Base-by-base conservation (phyloP, 257 asterid genomes). In the Solanum appendiculatum region DNA sequence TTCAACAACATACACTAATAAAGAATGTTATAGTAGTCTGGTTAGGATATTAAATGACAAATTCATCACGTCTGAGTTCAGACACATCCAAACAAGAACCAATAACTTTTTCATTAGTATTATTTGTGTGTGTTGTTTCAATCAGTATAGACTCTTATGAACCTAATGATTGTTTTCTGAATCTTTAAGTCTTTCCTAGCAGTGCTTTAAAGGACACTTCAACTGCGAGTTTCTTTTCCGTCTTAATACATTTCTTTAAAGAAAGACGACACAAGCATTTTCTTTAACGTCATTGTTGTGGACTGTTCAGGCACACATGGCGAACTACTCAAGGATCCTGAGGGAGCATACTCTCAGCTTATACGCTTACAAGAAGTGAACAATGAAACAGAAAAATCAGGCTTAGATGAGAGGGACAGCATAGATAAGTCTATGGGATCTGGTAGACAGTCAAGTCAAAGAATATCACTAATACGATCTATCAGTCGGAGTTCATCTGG, bases 401-500 rank as follows among this genome's bases (percentile, higher is more conserved):
- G 16, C 6, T 87, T 16, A 14, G 95, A 92, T 15, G 98, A 90
- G 21, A 81, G 84, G 48, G 95, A 91, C 3, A 91, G 88, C 83
- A 87, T 91, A 25, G 64, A 87, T 33, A 77, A 86, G 80, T 87
- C 86, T 69, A 86, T 68, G 84, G 95, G 91, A 42, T 92, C 89
- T 70, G 87, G 91, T 44, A 90, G 93, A 87, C 95, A 91, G n/a
- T 89, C 92, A 2, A 94, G 97, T 93, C 93, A 87, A 64, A 92
- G 88, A 86, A 86, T 89, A 63, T 92, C 98, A 9, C 86, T 92
- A 68, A 83, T 36, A 39, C 91, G 87, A 72, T 88, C 93, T 6
- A 85, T 93, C 88, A 95, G 96, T 87, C 92, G 90, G 63, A 92
- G 97, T 85, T 96, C 99, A 56, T 93, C 98, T 27, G 87, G 93